These are phyloP conservation scores for Wolfiporia cocos DNA, from an alignment of 1,284 basidiomycete genomes.

Conservation along the genomic window DNA sequence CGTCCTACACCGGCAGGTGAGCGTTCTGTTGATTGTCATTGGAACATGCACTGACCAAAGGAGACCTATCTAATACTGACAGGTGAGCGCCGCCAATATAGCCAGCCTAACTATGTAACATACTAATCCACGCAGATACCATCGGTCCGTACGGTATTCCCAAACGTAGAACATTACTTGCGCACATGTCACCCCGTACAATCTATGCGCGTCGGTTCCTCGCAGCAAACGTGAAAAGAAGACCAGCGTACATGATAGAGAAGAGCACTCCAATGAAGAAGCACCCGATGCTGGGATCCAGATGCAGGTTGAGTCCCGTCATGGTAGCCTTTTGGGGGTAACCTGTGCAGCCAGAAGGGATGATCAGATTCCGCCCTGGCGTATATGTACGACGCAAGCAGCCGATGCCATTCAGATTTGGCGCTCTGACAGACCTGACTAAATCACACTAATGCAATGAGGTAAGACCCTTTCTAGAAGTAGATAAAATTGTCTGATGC, in stretches of 20 bases:
- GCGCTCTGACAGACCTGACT: no score
- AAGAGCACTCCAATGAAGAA: conserved; percentile 3
- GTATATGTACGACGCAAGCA: background rate
- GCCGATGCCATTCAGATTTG: no score
- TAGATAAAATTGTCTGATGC: no score
- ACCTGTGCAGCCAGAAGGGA: background rate
- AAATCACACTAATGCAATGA: no score
- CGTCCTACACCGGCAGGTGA: no score
- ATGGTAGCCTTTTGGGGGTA: background rate
- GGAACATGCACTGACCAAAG: no score
- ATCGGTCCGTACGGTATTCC: background rate
- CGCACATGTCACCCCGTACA: conserved; percentile 3
- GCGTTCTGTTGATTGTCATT: no score
- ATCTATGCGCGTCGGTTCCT: background rate
- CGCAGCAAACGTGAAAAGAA: background rate
- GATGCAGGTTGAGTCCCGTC: conserved; percentile 1
- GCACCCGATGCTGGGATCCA: conserved; percentile 3
- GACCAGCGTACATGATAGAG: background rate
- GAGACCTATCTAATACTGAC: no score
- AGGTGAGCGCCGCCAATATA: no score
- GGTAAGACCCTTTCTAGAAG: no score
- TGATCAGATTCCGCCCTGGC: background rate
- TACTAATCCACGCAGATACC: background rate
- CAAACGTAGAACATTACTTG: background rate
- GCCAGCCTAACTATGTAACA: no score